These are phyloP conservation scores for Teratosphaeria pseudoeucalypti DNA, from an alignment of 2,329 filamentous ascomycete genomes.

Conservation along the genomic window DNA sequence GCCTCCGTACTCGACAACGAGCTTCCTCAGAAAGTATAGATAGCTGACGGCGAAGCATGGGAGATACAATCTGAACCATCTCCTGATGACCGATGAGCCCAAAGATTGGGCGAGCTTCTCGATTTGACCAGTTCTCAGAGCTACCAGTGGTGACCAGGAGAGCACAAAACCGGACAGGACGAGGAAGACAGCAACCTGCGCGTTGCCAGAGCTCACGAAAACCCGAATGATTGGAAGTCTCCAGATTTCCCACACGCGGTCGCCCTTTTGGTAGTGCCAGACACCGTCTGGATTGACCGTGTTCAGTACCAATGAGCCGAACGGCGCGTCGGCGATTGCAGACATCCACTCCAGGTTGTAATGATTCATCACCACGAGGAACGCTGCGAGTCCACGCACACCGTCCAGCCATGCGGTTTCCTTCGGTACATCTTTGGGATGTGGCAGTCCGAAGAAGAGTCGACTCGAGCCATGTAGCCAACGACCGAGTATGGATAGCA, in stretches of 20 bases:
- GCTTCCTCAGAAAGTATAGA: neutral
- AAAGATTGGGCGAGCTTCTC: neutral
- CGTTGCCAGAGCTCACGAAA: neutral
- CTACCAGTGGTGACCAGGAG: neutral
- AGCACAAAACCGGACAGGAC: neutral
- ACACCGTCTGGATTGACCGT: neutral
- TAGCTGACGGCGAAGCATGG: neutral
- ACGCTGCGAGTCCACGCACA: slow-evolving; percentile 11
- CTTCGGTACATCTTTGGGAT: neutral
- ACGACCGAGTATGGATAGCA: neutral
- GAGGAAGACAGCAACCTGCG: neutral
- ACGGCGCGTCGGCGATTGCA: neutral
- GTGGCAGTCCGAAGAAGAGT: neutral
- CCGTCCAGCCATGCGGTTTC: slow-evolving; percentile 10
- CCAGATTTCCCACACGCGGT: slow-evolving; percentile 6
- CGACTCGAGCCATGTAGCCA: neutral
- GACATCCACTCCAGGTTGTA: slow-evolving; percentile 5
- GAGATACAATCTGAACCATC: neutral
- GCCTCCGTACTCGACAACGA: neutral
- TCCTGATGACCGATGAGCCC: neutral
- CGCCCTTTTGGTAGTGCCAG: slow-evolving; percentile 1
- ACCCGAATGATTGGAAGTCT: slow-evolving; percentile 11
- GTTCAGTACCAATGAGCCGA: neutral
- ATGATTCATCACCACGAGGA: slow-evolving; percentile 3
- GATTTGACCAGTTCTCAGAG: neutral